Evolutionary conservation across 176 grass and related monocot genomes (phyloP), one percentile per base, ranked within the genome.

Genomic region (Zea luxurians): DNA sequence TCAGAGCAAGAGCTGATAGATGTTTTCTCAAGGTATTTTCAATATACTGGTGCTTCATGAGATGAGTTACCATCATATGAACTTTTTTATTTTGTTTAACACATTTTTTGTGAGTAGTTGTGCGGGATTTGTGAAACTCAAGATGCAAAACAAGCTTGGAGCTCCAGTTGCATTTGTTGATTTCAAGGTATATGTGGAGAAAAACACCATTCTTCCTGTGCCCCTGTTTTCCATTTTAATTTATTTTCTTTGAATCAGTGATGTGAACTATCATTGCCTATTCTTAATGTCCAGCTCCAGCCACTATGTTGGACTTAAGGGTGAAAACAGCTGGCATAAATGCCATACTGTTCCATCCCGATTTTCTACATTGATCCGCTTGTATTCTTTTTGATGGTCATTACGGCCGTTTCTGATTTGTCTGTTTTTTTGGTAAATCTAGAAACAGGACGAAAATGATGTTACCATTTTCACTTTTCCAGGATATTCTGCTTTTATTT

Each of bases 121-220:
- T 17, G 71, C 68, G 36, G 96, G 92, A 57, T 99, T 99, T 44
- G 68, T 99, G 77, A 99, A 90, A 64, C 40, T 92, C 17, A 99
- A 99, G 88, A 86, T 91, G 87, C 96, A 99, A 94, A 95, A 91
- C 34, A 93, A 93, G 62, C 86, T 47, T 69, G 92, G 91, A 73
- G 59, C 75, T 61, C 92, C 89, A 79, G 89, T 92, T 90, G 96
- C 96, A 83, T 99, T 99, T 87, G 92, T 92, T 87, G 96, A 99
- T 80, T 99, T 92, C 40, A 83, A 83, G 89, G 96, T 98, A 98
- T 47, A 60, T 38, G 36, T 60, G 27, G 43, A 78, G 13, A 66
- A 48, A 79, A 42, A 1, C 2, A 0, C 1, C 35, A 65, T 21
- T 63, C 37, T 77, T 57, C 16, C 40, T 66, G 16, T 59, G 17